Evolutionary conservation across 441 rosid species (phyloP), one percentile per base, ranked within the genome.

Genomic region (Isatis lusitanica): DNA sequence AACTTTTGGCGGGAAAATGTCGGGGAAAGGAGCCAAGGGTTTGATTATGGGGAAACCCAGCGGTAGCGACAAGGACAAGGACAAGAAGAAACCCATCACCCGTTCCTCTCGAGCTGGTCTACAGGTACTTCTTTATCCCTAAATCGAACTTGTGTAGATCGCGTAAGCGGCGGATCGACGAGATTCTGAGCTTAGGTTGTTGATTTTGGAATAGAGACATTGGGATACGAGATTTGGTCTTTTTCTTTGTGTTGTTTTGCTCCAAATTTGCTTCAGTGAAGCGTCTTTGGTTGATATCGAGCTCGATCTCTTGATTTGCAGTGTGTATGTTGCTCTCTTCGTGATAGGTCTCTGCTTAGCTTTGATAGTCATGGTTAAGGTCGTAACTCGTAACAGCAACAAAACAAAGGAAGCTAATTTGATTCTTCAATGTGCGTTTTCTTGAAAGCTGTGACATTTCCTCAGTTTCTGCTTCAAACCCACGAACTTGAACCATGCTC

Each of bases 81-180:
- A 93, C 79, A 93, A 93, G 88, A 91, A 93, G 87, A 89, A 86
- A 51, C 96, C 97, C 7, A 74, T 76, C 74, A 89, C 97, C 28
- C 96, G 97, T 75, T 93, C 97, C 52, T 88, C 96, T 57, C 98
- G 98, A 47, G 96, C 98, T 68, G 97, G 98, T 75, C 96, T 93
- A 6, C 97, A 93, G 93, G 98, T 78, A 13, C 58, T 57, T 35
- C 30, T 24, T 57, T 44, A 26, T 21, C 28, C 52, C 0, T 62
- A 6, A 11, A 56, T 64, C 9, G 24, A 4, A 11, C 17, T 56
- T 17, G 1, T 39, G 44, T 71, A 71, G 69, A 72, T 72, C 75
- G 30, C 2, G 8, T 38, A 16, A 28, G 52, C 51, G 1, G 26
- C 55, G 65, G 71, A 66, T 74, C 73, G 63, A 61, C 10, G 35